These are phyloP conservation scores for Microbotryum scabiosae DNA, from an alignment of 1,284 basidiomycete genomes.

Conservation along the genomic window DNA sequence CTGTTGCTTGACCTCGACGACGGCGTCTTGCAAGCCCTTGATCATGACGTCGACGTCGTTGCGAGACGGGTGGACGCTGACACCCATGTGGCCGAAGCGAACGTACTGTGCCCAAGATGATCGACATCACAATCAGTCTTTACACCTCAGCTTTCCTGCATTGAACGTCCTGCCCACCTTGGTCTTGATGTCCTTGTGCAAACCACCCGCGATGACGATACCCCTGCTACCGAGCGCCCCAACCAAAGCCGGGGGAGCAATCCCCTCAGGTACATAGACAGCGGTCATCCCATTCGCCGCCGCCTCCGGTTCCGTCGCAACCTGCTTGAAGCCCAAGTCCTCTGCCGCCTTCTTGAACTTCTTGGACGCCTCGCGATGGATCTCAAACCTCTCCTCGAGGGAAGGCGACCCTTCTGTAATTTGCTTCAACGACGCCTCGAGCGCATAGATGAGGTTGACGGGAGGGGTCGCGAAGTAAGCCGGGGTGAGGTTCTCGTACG, in stretches of 20 bases:
- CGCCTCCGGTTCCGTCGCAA: slow-evolving; percentile 55
- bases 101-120: slow-evolving; percentile 22
- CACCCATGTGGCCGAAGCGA: slow-evolving; percentile 70
- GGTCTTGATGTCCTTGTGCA: slow-evolving; percentile 83
- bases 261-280: slow-evolving; percentile 61
- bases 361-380: slow-evolving; percentile 65
- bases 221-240: slow-evolving; percentile 43
- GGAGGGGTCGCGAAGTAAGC: slow-evolving; percentile 86
- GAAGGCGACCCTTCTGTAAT: slow-evolving; percentile 57
- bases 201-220: slow-evolving; percentile 78
- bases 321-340: slow-evolving; percentile 60
- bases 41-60: slow-evolving; percentile 72
- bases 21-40: slow-evolving; percentile 52
- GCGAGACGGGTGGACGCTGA: slow-evolving; percentile 59
- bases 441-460: slow-evolving; percentile 80
- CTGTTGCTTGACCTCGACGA: slow-evolving; percentile 40
- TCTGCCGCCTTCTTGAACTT: slow-evolving; percentile 64
- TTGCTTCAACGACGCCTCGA: slow-evolving; percentile 65
- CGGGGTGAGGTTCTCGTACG: slow-evolving; percentile 59
- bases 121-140: neutral
- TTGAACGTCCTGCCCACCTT: slow-evolving; percentile 21
- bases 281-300: slow-evolving; percentile 87
- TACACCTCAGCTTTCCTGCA: neutral
- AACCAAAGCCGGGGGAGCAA: slow-evolving; percentile 63
- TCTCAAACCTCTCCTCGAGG: slow-evolving; percentile 68